Conservation (phyloP, 768 basidiomycete genomes). For the button mushroom (Agaricus bisporus) region DNA sequence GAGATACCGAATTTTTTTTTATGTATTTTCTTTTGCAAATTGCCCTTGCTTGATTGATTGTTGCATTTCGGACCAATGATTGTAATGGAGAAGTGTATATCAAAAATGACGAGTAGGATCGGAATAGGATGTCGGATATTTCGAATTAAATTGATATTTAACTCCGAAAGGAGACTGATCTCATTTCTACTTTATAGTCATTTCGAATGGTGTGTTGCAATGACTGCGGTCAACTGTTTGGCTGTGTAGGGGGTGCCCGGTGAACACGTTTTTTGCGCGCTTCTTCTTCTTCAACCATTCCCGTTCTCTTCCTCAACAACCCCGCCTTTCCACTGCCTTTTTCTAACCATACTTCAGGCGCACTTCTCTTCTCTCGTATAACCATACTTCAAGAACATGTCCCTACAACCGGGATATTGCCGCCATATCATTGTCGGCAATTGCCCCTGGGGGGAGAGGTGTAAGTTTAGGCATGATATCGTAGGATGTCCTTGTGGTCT, state of each 20-base stretch:
- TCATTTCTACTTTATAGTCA: neutral
- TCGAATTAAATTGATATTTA: too few relatives aligned
- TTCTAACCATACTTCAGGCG: neutral
- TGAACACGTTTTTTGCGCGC: too few relatives aligned
- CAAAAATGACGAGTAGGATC: too few relatives aligned
- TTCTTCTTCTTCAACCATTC: too few relatives aligned
- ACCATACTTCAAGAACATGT: neutral
- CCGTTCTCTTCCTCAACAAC: neutral
- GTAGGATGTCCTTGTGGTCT: constrained; percentile 29
- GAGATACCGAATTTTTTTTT: too few relatives aligned
- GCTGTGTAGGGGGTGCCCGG: neutral
- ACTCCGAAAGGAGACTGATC: too few relatives aligned
- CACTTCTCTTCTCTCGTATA: neutral
- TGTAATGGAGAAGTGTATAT: too few relatives aligned
- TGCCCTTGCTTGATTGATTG: too few relatives aligned
- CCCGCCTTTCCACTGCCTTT: neutral
- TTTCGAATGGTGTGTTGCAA: too few relatives aligned
- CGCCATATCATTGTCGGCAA: constrained; percentile 18
- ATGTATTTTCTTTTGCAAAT: too few relatives aligned
- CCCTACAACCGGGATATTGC: constrained; percentile 18
- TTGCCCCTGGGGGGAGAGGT: constrained; percentile 23
- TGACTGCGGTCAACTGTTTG: neutral
- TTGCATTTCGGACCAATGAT: too few relatives aligned
- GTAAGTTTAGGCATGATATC: constrained; percentile 29
- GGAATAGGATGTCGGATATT: too few relatives aligned